Evolutionary conservation across 768 basidiomycete genomes (phyloP).

Genomic region (Hygrophorus pudorinus): DNA sequence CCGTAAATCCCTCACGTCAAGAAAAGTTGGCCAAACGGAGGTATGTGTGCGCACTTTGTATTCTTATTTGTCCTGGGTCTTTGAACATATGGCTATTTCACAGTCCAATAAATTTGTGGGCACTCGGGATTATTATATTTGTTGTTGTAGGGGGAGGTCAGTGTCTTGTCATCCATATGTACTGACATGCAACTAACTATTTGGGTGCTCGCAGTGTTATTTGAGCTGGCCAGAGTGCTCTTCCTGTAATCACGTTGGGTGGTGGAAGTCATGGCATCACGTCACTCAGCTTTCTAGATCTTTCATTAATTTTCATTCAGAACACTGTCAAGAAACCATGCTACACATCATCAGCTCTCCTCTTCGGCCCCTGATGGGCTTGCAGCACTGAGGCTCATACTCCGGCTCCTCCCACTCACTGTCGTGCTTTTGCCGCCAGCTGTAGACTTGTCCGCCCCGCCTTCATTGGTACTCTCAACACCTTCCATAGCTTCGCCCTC

Average conservation of each 20-base stretch:
- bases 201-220: conserved; percentile 42
- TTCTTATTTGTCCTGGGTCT: too few species aligned
- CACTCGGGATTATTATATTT: conserved; percentile 63
- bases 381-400: conserved; percentile 53
- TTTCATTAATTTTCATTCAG: neutral
- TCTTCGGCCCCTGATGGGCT: conserved; percentile 32
- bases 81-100: too few species aligned
- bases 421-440: conserved; percentile 30
- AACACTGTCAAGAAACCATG: neutral
- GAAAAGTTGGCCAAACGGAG: conserved; percentile 59
- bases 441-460: conserved; percentile 15
- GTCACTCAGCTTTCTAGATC: conserved; percentile 1
- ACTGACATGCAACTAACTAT: neutral
- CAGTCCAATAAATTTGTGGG: conserved; percentile 64
- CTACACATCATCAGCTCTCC: neutral
- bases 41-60: too few species aligned
- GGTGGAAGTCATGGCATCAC: too few species aligned
- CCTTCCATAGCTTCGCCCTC: conserved; percentile 77
- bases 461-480: conserved; percentile 33
- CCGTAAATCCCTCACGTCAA: conserved; percentile 60
- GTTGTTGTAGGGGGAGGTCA: conserved; percentile 77
- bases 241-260: conserved; percentile 39
- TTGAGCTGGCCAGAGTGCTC: conserved; percentile 57
- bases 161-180: conserved; percentile 6
- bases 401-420: conserved; percentile 35